Evolutionary conservation across 305 asterid species (phyloP).

Genomic region (Fraxinus baroniana): DNA sequence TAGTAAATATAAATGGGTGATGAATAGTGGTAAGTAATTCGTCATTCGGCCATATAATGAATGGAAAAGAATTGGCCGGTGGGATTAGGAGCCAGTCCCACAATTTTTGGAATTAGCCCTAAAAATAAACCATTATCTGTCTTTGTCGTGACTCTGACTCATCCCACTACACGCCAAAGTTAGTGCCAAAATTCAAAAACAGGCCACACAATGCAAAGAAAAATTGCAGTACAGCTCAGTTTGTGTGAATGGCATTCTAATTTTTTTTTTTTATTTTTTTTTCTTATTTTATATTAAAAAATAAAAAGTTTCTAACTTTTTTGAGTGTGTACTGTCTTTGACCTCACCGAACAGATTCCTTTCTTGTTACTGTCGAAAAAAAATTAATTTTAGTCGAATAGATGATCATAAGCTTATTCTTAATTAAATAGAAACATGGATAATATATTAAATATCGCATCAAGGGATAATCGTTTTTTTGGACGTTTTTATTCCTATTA

Average conservation of each 20-base stretch:
- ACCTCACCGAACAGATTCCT: neutral
- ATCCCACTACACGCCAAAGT: conserved; percentile 32
- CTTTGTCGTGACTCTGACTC: conserved; percentile 39
- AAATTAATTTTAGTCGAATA: neutral
- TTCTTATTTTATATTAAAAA: neutral
- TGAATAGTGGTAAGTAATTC: neutral
- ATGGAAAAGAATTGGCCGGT: neutral
- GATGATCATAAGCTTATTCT: neutral
- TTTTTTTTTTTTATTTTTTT: neutral
- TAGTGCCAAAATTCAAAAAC: conserved; percentile 15
- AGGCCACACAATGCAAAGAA: neutral
- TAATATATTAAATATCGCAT: too few relatives aligned
- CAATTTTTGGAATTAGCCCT: neutral
- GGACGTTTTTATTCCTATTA: too few relatives aligned
- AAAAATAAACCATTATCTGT: conserved; percentile 10
- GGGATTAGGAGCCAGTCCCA: neutral
- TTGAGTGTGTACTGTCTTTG: neutral
- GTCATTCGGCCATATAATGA: neutral
- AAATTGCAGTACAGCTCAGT: neutral
- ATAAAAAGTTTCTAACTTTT: neutral
- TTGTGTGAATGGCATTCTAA: neutral
- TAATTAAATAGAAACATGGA: too few relatives aligned
- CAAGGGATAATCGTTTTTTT: too few relatives aligned
- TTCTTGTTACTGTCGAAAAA: neutral
- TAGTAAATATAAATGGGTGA: neutral